These are phyloP conservation scores for Monosporascus sp. DNA, from an alignment of 2,329 filamentous ascomycete genomes.

Conservation along the genomic window DNA sequence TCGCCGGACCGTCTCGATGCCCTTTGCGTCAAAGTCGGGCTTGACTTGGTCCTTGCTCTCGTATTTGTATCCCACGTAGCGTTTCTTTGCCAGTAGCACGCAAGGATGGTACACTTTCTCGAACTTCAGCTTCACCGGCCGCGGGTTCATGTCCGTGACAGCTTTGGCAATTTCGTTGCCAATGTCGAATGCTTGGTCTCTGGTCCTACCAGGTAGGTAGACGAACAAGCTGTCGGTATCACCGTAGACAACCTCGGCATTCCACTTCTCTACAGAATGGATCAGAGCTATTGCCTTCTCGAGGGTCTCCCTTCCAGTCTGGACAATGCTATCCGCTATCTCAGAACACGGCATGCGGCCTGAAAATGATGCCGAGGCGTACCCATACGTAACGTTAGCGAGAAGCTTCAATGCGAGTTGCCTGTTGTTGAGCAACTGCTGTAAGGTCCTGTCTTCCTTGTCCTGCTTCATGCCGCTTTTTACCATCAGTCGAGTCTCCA, in stretches of 20 bases:
- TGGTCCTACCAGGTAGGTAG: conserved; percentile 78
- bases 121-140: conserved; percentile 92
- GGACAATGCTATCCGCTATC: conserved; percentile 96
- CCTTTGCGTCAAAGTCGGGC: conserved; percentile 95
- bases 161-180: conserved; percentile 86
- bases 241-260: conserved; percentile 94
- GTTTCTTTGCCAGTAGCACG: conserved; percentile 89
- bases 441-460: conserved; percentile 79
- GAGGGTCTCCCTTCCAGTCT: conserved; percentile 89
- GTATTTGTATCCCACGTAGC: conserved; percentile 97
- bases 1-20: conserved; percentile 92
- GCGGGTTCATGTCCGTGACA: conserved; percentile 84
- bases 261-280: conserved; percentile 81
- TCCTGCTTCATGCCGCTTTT: conserved; percentile 95
- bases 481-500: conserved; percentile 96
- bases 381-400: conserved; percentile 98
- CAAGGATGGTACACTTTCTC: conserved; percentile 98
- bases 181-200: conserved; percentile 84
- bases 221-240: conserved; percentile 96
- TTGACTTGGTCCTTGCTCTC: conserved; percentile 68
- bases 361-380: conserved; percentile 94
- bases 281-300: conserved; percentile 92
- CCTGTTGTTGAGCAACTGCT: conserved; percentile 85
- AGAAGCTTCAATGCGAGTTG: conserved; percentile 92
- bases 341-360: conserved; percentile 97